Conservation (phyloP, 495 filamentous ascomycete genomes). For the Polyplosphaeria fusca region DNA sequence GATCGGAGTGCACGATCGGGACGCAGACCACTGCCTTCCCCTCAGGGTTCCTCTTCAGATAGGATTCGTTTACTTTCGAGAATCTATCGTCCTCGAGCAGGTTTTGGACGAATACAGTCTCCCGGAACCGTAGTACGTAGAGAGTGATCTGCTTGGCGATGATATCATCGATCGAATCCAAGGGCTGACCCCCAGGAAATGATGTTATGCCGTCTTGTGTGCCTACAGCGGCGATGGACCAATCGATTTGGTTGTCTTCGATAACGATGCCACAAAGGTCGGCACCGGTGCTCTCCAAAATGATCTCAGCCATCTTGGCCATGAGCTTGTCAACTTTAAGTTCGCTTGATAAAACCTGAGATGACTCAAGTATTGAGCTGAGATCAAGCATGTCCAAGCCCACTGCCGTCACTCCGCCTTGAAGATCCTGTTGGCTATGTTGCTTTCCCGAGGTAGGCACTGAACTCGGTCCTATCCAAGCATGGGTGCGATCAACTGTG, state of each 20-base stretch:
- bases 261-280: constrained; percentile 76
- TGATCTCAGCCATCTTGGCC: constrained; percentile 86
- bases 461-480: constrained; percentile 53
- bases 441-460: constrained; percentile 33
- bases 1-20: constrained; percentile 75
- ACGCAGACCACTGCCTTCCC: constrained; percentile 81
- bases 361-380: constrained; percentile 80
- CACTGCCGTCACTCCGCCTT: constrained; percentile 37
- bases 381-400: constrained; percentile 78
- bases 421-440: constrained; percentile 41
- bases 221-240: constrained; percentile 75
- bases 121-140: constrained; percentile 79
- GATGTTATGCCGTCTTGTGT: constrained; percentile 55
- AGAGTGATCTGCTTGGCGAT: constrained; percentile 76
- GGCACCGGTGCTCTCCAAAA: constrained; percentile 80
- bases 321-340: constrained; percentile 79
- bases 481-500: constrained; percentile 61
- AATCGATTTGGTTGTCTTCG: constrained; percentile 65
- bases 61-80: constrained; percentile 70
- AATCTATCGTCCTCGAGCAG: constrained; percentile 83
- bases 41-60: constrained; percentile 62
- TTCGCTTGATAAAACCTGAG: constrained; percentile 86
- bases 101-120: constrained; percentile 79
- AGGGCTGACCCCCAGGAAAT: constrained; percentile 60
- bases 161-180: constrained; percentile 60